Conservation (phyloP, 129 eudicot genomes). For the Flaveria brownii region DNA sequence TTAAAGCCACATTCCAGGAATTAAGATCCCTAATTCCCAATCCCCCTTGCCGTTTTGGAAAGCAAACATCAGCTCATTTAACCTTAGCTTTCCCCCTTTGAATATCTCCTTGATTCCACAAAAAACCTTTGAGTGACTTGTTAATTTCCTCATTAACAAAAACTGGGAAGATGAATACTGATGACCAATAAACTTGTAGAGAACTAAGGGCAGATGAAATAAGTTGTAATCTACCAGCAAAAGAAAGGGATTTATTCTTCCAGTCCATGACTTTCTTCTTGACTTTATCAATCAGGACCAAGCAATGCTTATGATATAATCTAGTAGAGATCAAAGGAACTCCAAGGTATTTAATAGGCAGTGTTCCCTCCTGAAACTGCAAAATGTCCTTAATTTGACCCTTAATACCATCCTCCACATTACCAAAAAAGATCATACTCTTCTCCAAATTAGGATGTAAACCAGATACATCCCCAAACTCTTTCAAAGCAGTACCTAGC, state of each 20-base stretch:
- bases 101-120: neutral
- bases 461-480: neutral
- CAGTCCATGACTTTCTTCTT: neutral
- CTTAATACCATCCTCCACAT: neutral
- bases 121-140: neutral
- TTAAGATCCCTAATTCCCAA: neutral
- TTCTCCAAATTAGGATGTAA: neutral
- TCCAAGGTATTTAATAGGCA: neutral
- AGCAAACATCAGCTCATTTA: neutral
- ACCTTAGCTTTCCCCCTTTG: neutral
- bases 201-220: neutral
- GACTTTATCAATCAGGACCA: neutral
- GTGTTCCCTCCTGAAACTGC: neutral
- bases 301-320: neutral
- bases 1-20: neutral
- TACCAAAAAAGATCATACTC: neutral
- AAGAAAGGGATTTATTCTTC: neutral
- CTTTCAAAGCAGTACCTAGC: fast-evolving
- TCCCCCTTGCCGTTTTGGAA: neutral
- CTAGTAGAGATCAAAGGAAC: neutral
- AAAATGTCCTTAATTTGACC: fast-evolving
- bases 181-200: neutral
- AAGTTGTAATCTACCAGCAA: neutral
- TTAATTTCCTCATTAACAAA: neutral
- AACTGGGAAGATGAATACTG: neutral